These are phyloP conservation scores for Martensiomyces pterosporus DNA, from an alignment of 192 early-diverging fungal genomes.

Conservation along the genomic window DNA sequence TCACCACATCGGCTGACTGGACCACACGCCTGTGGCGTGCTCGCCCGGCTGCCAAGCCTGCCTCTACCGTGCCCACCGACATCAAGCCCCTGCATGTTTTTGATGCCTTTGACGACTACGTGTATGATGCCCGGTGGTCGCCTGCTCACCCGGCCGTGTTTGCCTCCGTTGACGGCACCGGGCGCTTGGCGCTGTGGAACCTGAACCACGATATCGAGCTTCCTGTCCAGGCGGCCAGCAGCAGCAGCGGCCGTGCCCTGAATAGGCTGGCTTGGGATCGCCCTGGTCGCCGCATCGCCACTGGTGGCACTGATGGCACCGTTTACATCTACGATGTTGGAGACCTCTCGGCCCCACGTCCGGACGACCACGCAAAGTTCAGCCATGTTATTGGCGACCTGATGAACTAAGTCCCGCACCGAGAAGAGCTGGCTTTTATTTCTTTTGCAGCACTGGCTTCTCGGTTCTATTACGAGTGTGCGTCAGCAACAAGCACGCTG, in stretches of 20 bases:
- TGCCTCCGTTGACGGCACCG: slow-evolving; percentile 85
- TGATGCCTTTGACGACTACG: slow-evolving; percentile 91
- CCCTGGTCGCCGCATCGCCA: slow-evolving; percentile 71
- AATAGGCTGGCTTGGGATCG: slow-evolving; percentile 96
- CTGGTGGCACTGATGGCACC: slow-evolving; percentile 80
- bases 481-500: too few species aligned
- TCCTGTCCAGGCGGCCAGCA: slow-evolving; percentile 23
- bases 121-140: slow-evolving; percentile 97
- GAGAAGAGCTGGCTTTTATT: neutral
- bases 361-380: slow-evolving; percentile 46
- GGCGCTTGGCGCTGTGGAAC: slow-evolving; percentile 90
- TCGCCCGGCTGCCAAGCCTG: slow-evolving; percentile 51
- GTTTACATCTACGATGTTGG: slow-evolving; percentile 92
- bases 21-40: slow-evolving; percentile 94
- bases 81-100: slow-evolving; percentile 79
- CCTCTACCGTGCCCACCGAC: slow-evolving; percentile 28
- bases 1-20: slow-evolving; percentile 95
- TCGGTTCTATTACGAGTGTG: too few species aligned
- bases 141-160: slow-evolving; percentile 94
- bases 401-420: neutral
- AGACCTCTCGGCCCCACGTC: slow-evolving; percentile 58
- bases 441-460: too few species aligned
- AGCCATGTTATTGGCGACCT: slow-evolving; percentile 21
- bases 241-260: slow-evolving; percentile 60
- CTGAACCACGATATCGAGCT: slow-evolving; percentile 87